Evolutionary conservation across 2,329 filamentous ascomycete genomes (phyloP).

Genomic region (Paramyrothecium sp.): DNA sequence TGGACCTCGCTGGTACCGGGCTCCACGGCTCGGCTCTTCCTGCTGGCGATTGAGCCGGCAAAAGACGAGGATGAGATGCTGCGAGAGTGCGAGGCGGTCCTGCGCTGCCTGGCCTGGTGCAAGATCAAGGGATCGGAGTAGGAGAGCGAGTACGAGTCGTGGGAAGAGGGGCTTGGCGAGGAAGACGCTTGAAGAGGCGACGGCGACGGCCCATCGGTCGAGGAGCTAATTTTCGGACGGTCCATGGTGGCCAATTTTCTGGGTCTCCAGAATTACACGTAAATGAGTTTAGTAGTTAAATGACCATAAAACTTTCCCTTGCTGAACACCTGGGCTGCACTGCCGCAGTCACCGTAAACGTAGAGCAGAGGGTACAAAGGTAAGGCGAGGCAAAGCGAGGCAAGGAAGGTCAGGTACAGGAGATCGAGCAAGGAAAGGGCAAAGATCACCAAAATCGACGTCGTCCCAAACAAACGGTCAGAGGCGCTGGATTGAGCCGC

Average conservation of each 20-base stretch:
- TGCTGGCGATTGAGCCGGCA: constrained; percentile 30
- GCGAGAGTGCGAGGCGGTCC: constrained; percentile 23
- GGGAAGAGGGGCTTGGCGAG: not conserved
- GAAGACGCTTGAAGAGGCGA: constrained; percentile 2
- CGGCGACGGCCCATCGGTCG: not conserved
- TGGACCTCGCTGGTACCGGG: constrained; percentile 56
- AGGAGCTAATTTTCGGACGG: constrained; percentile 16
- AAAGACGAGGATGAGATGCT: constrained; percentile 44
- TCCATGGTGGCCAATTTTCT: constrained; percentile 13
- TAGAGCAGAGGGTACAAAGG: too few species aligned
- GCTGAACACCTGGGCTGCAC: too few species aligned
- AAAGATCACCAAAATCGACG: too few species aligned
- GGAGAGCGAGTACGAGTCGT: constrained; percentile 3
- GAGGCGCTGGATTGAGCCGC: too few species aligned
- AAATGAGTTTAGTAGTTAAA: too few species aligned
- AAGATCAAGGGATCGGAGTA: not conserved
- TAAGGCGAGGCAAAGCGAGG: too few species aligned
- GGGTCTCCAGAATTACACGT: too few species aligned
- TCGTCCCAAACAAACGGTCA: too few species aligned
- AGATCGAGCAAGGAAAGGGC: too few species aligned
- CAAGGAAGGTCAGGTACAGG: too few species aligned
- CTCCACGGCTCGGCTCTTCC: constrained; percentile 59
- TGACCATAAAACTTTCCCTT: too few species aligned
- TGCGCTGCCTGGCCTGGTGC: constrained; percentile 10
- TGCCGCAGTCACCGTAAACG: too few species aligned